Base-by-base conservation (phyloP, 2,329 filamentous ascomycete genomes). In the Capronia epimyces region DNA sequence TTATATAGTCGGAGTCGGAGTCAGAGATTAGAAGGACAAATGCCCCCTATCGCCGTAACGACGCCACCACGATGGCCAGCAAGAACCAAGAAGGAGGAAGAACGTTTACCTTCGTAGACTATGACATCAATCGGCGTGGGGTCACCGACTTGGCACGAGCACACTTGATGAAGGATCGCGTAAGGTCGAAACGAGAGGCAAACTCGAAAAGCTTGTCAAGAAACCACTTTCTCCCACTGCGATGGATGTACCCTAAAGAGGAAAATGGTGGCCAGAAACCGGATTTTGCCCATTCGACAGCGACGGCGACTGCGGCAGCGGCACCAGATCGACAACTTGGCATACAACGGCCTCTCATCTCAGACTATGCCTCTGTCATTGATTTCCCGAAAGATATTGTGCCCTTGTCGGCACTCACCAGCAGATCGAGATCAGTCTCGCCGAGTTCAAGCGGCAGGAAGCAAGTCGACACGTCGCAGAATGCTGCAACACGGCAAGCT, bases 61-160 rank as follows among this genome's bases (percentile, higher is more conserved):
- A 22, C 34, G 20, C 25, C 22, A 25, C 25, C 46, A 50, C 25
- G 16, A 56, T 56, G 53, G 42, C 46, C 21, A 42, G 13, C 43
- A 13, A 44, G 18, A 50, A 49, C 7, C 21, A 46, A 20, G 50
- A 51, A 3, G 7, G 12, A 16, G 44, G 34, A 9, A 50, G 47
- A 36, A 24, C 37, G 16, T 56, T 53, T 40, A 56, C 54, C 40
- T 56, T 56, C 46, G 54, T 56, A 49, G 54, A 56, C 25, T 56
- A 56, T 39, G 50, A 56, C 21, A 43, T 56, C 46, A 53, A 56
- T 24, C 43, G 48, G 12, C 51, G 50, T 13, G 54, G 54, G 3
- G 54, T 56, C 27, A 56, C 54, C 44, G 47, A 56, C 5, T 46
- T 42, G 4, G 54, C 54, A 39, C 34, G 54, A 29, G 50, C 54